These are phyloP conservation scores for Pseudogymnoascus sp. DNA, from an alignment of 2,329 filamentous ascomycete species.

Conservation along the genomic window DNA sequence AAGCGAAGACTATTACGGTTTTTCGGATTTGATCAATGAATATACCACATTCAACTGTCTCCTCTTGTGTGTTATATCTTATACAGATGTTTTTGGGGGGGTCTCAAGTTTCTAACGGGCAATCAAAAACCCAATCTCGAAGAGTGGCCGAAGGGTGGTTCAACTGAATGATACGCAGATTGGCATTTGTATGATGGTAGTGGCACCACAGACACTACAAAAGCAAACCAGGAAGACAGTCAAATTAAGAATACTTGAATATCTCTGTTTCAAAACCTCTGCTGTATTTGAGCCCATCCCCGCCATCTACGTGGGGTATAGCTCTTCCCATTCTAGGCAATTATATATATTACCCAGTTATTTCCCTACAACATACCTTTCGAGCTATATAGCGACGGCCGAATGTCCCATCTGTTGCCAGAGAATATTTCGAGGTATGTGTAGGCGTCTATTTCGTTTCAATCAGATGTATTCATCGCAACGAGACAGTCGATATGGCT, in stretches of 20 bases:
- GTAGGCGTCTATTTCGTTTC: slow-evolving; percentile 50
- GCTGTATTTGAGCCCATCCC: not conserved
- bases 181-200: not conserved
- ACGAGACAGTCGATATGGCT: slow-evolving; percentile 11
- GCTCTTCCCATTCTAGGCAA: not conserved
- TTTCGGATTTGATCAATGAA: not conserved
- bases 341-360: not conserved
- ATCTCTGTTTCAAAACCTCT: not conserved
- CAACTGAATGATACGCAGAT: not conserved
- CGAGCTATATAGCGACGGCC: slow-evolving; percentile 51
- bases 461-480: slow-evolving; percentile 14
- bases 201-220: not conserved
- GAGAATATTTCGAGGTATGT: slow-evolving; percentile 59
- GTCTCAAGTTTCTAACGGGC: not conserved
- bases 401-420: slow-evolving; percentile 57
- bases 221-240: not conserved
- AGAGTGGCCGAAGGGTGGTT: too few species aligned
- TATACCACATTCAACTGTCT: not conserved
- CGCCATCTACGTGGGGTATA: not conserved
- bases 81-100: not conserved
- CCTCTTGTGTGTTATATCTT: not conserved
- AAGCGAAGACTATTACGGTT: not conserved
- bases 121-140: too few species aligned
- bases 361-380: slow-evolving; percentile 28
- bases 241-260: not conserved